Conservation (phyloP, 2,329 filamentous ascomycete species). For the Graphilbum ipis-grandicollis region DNA sequence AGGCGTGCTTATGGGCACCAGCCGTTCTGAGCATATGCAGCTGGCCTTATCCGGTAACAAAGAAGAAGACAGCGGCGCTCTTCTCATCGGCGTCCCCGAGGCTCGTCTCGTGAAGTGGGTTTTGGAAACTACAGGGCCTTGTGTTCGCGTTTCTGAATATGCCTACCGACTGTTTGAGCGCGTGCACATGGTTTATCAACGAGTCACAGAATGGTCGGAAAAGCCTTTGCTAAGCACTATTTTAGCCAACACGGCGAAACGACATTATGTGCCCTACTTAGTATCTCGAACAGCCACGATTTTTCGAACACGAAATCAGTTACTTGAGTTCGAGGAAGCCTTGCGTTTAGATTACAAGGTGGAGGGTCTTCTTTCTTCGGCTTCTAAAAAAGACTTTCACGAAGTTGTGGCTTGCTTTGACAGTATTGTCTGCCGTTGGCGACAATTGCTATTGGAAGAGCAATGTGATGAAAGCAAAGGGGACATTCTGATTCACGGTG, state of each 20-base stretch:
- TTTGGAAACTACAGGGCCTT: constrained; percentile 52
- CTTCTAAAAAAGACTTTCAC: constrained; percentile 45
- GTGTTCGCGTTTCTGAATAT: constrained; percentile 59
- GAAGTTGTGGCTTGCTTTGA: constrained; percentile 57
- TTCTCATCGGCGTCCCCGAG: neutral
- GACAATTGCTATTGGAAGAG: constrained; percentile 52
- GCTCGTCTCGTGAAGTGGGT: neutral
- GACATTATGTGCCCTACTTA: constrained; percentile 80
- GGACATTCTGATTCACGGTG: too few species aligned
- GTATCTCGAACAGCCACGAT: constrained; percentile 83
- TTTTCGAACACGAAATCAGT: constrained; percentile 54
- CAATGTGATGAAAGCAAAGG: constrained; percentile 59
- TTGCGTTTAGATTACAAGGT: constrained; percentile 67
- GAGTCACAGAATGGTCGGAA: constrained; percentile 92
- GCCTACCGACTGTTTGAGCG: constrained; percentile 75
- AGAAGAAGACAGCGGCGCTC: neutral
- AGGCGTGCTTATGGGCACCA: neutral
- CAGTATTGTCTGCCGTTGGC: constrained; percentile 68
- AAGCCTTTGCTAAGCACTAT: constrained; percentile 94
- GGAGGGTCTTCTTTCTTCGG: constrained; percentile 48
- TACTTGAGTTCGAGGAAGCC: constrained; percentile 81
- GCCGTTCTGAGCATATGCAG: neutral
- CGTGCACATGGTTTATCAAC: constrained; percentile 89
- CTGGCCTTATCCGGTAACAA: neutral
- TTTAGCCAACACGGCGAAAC: constrained; percentile 69